Conservation (phyloP, 2,329 filamentous ascomycete species). For the Paracorniculantispora psalliotae region DNA sequence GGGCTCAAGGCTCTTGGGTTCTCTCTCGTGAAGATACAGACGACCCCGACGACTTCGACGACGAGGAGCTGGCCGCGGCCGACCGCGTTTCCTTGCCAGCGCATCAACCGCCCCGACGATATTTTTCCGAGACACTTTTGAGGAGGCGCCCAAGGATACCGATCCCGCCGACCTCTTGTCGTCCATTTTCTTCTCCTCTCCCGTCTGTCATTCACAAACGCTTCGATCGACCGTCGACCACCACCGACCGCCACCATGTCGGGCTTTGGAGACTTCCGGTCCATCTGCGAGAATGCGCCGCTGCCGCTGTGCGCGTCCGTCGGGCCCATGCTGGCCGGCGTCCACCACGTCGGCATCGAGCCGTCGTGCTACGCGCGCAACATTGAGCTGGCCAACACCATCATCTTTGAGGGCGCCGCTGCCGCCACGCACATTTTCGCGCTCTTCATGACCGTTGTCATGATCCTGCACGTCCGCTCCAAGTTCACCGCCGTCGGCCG, state of each 20-base stretch:
- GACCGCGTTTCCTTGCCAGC: not conserved
- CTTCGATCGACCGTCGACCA: not conserved
- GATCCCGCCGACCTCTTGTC: not conserved
- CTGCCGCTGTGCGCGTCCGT: conserved; percentile 85
- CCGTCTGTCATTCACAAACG: no score
- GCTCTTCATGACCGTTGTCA: conserved; percentile 87
- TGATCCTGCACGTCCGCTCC: conserved; percentile 88
- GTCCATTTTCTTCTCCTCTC: not conserved
- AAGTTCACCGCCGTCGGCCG: conserved; percentile 95
- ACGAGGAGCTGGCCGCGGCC: not conserved
- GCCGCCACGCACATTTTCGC: conserved; percentile 90
- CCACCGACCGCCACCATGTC: conserved; percentile 56
- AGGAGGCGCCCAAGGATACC: not conserved
- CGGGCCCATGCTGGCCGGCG: conserved; percentile 66
- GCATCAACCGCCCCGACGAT: not conserved
- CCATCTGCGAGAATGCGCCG: conserved; percentile 78
- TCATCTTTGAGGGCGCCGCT: conserved; percentile 92
- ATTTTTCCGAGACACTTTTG: not conserved
- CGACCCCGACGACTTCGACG: not conserved
- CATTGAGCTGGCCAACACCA: conserved; percentile 94
- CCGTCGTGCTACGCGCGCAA: conserved; percentile 89
- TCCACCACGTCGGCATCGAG: conserved; percentile 71
- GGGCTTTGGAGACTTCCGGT: conserved; percentile 86
- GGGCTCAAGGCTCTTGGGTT: not conserved
- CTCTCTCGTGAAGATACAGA: not conserved